Evolutionary conservation across 2,329 filamentous ascomycete genomes (phyloP).

Genomic region (Epichloe hybrida): DNA sequence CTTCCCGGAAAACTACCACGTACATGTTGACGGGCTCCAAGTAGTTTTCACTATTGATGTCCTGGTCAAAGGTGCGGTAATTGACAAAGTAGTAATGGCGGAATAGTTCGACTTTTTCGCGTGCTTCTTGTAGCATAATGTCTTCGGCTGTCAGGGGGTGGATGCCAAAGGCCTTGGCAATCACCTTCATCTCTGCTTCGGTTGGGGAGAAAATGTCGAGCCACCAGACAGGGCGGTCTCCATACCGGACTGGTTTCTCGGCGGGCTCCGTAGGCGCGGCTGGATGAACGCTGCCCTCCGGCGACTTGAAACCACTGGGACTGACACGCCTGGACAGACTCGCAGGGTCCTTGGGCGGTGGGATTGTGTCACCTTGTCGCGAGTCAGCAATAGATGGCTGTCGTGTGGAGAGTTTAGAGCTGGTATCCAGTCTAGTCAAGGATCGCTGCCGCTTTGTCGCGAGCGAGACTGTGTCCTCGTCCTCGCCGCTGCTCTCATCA

Average conservation of each 20-base stretch:
- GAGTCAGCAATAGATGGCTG: slow-evolving; percentile 29
- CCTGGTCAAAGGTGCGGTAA: slow-evolving; percentile 95
- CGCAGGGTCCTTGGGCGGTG: slow-evolving; percentile 17
- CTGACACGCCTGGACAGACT: slow-evolving; percentile 33
- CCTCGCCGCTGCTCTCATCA: slow-evolving; percentile 53
- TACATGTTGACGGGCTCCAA: slow-evolving; percentile 96
- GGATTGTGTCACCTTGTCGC: slow-evolving; percentile 15
- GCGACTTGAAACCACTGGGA: slow-evolving; percentile 29
- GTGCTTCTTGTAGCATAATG: slow-evolving; percentile 92
- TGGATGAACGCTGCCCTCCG: slow-evolving; percentile 13
- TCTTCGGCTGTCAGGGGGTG: slow-evolving; percentile 96
- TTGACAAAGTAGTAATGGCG: slow-evolving; percentile 98
- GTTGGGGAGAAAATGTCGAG: slow-evolving; percentile 84
- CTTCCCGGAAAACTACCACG: slow-evolving; percentile 89
- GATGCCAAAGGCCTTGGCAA: slow-evolving; percentile 87
- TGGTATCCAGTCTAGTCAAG: slow-evolving; percentile 19
- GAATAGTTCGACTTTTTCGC: slow-evolving; percentile 96
- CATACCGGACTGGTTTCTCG: slow-evolving; percentile 43
- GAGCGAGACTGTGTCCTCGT: slow-evolving; percentile 20
- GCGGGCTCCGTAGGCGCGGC: slow-evolving; percentile 9
- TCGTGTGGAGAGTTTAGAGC: slow-evolving; percentile 31
- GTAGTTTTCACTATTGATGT: slow-evolving; percentile 76
- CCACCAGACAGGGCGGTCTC: slow-evolving; percentile 91
- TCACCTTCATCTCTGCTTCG: slow-evolving; percentile 87
- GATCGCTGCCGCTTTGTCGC: slow-evolving; percentile 13